Evolutionary conservation across 305 asterid genomes (phyloP), one percentile per base, ranked within the genome.

Genomic region (Solanum chacoense): DNA sequence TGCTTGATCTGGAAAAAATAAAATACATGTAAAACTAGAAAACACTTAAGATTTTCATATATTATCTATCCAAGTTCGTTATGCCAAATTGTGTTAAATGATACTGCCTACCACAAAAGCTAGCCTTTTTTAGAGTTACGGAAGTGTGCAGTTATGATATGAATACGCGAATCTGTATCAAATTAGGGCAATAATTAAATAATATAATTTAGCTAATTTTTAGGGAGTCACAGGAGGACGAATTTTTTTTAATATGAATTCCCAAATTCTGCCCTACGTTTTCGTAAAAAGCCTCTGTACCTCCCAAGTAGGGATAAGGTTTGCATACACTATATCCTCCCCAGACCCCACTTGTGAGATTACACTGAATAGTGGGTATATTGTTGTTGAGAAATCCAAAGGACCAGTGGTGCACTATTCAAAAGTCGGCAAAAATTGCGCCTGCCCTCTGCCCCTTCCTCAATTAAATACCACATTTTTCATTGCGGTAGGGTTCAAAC

Each of bases 1-100:
- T 90, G 87, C 88, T 90, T 77, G 94, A 92, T 92, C 98, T 97
- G 95, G 85, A 74, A 84, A 59, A 59, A 45, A 55, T 77, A 88
- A 89, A 76, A 86, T 7, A 18, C 73, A 87, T 37, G 29, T 12
- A 76, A 11, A 83, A 67, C 10, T 28, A 80, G 65, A 20, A 26
- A 76, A 34, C 59, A 88, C 89, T 85, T 69, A 87, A 63, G 72
- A 89, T 81, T 38, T 28, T 35, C 26, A 38, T n/a, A 31, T 20
- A 26, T 63, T 85, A 85, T 28, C 42, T 45, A 32, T 50, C 87
- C 32, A 67, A 26, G 28, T 67, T 67, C 74, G 32, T 67, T 67
- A 29, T 67, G 18, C 76, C 18, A 69, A 26, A 69, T 26, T 24
- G 32, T 69, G 75, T 26, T 69, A 24, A 69, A 11, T 69, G 75